A percentile compares a stretch with the other conserved stretches of the same genome.
Evolutionary conservation across 1,284 basidiomycete species (phyloP).

Genomic region (Marasmius fiardii): DNA sequence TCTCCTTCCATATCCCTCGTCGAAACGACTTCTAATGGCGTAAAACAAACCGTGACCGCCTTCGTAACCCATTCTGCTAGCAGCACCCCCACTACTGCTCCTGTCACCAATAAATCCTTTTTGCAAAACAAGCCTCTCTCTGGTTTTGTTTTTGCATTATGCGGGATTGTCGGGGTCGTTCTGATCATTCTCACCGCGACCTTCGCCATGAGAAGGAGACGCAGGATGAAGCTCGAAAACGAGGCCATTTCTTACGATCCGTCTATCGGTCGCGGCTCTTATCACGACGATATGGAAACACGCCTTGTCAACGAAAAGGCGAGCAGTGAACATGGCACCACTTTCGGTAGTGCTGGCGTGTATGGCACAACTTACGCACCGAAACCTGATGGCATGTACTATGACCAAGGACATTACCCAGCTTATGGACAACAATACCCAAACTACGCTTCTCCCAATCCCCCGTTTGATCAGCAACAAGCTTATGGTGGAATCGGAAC

Average conservation of each 20-base stretch:
- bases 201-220: slow-evolving; percentile 45
- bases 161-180: slow-evolving; percentile 47
- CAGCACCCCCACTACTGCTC: slow-evolving; percentile 9
- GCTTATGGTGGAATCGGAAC: not conserved
- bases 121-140: slow-evolving; percentile 59
- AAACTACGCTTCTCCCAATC: not conserved
- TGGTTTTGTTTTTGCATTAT: slow-evolving; percentile 53
- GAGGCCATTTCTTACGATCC: slow-evolving; percentile 58
- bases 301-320: slow-evolving; percentile 29
- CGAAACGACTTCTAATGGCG: slow-evolving; percentile 17
- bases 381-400: not conserved
- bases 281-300: slow-evolving; percentile 24
- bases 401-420: not conserved
- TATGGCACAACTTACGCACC: not conserved
- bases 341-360: not conserved
- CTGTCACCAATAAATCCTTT: slow-evolving; percentile 37
- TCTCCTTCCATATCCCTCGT: slow-evolving; percentile 5
- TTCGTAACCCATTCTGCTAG: slow-evolving; percentile 20
- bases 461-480: not conserved
- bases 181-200: slow-evolving; percentile 42
- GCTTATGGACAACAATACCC: not conserved
- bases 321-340: slow-evolving; percentile 29
- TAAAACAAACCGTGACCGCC: slow-evolving; percentile 24
- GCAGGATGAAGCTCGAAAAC: slow-evolving; percentile 39
- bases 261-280: slow-evolving; percentile 25